Percentiles rank a stretch among this genome's conserved stretches.
Conservation (phyloP, 495 filamentous ascomycete species). For the Penicillium waksmanii region DNA sequence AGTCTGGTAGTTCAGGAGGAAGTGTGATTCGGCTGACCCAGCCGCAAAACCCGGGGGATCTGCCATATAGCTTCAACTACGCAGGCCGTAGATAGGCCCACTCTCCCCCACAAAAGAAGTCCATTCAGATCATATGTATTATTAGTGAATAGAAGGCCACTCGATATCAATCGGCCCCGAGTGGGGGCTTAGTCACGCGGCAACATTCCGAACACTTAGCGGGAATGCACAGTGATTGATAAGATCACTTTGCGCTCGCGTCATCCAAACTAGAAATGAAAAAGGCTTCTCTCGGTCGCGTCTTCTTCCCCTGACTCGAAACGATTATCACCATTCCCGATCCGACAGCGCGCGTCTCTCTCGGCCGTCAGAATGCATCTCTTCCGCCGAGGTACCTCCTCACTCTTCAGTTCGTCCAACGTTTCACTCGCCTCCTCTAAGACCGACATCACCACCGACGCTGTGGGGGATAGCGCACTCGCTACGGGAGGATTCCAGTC, state of each 20-base stretch:
- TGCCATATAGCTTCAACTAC: slow-evolving; percentile 49
- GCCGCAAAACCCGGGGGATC: slow-evolving; percentile 38
- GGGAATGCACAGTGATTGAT: slow-evolving; percentile 37
- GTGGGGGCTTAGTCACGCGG: slow-evolving; percentile 33
- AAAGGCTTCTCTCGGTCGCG: neutral
- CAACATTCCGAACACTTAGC: slow-evolving; percentile 24
- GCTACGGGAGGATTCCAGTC: slow-evolving; percentile 44
- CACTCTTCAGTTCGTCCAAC: slow-evolving; percentile 40
- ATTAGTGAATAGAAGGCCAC: slow-evolving; percentile 11
- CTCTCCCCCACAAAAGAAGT: slow-evolving; percentile 5
- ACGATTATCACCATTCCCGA: neutral
- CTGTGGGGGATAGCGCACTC: slow-evolving; percentile 26
- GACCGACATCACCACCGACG: slow-evolving; percentile 30
- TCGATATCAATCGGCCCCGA: slow-evolving; percentile 14
- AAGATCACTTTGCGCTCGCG: slow-evolving; percentile 26
- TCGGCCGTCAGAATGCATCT: slow-evolving; percentile 36
- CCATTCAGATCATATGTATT: slow-evolving; percentile 26
- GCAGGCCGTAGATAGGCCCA: slow-evolving; percentile 23
- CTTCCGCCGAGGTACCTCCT: slow-evolving; percentile 39
- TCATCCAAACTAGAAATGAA: slow-evolving; percentile 4
- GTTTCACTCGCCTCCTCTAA: slow-evolving; percentile 32
- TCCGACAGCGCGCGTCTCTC: neutral
- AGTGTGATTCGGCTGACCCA: slow-evolving; percentile 54
- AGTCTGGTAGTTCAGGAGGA: slow-evolving; percentile 43
- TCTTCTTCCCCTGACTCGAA: neutral